Evolutionary conservation across 2,329 filamentous ascomycete genomes (phyloP).

Genomic region (Arthrobotrys iridis): DNA sequence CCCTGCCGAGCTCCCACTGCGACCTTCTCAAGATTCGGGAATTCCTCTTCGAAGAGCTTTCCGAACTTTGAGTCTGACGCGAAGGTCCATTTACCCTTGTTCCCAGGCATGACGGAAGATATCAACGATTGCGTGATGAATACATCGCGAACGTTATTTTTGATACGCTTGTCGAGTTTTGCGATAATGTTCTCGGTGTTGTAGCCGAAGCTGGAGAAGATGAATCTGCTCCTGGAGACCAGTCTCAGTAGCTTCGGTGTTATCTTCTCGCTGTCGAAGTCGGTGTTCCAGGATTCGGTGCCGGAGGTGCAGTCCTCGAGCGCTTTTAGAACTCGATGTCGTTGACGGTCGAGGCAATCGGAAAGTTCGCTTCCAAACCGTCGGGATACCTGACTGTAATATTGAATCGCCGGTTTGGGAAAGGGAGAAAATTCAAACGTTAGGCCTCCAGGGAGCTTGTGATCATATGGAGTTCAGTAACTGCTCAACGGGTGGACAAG

Average conservation of each 20-base stretch:
- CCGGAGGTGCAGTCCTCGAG: slow-evolving; percentile 9
- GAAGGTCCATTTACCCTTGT: not conserved
- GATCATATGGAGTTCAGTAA: not conserved
- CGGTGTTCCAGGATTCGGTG: not conserved
- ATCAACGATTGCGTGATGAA: slow-evolving; percentile 40
- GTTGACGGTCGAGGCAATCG: not conserved
- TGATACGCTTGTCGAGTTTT: slow-evolving; percentile 6
- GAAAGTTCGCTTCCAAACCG: slow-evolving; percentile 9
- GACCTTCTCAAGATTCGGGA: slow-evolving; percentile 31
- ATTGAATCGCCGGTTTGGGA: not conserved
- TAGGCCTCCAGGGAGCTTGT: not conserved
- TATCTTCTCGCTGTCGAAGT: slow-evolving; percentile 22
- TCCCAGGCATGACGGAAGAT: slow-evolving; percentile 4
- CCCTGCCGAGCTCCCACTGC: slow-evolving; percentile 1
- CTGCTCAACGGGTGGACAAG: not conserved
- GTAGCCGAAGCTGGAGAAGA: slow-evolving; percentile 28
- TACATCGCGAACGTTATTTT: slow-evolving; percentile 17
- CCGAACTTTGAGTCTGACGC: not conserved
- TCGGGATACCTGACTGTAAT: not conserved
- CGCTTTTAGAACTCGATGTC: not conserved
- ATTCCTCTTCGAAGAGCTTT: not conserved
- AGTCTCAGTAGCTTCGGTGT: slow-evolving; percentile 7
- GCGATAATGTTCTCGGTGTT: slow-evolving; percentile 16
- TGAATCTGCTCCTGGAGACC: slow-evolving; percentile 16
- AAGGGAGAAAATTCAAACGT: not conserved